Percentiles rank a stretch among this genome's conserved stretches.
Evolutionary conservation across 2,329 filamentous ascomycete species (phyloP).

Genomic region (Fragosphaeria purpurea): DNA sequence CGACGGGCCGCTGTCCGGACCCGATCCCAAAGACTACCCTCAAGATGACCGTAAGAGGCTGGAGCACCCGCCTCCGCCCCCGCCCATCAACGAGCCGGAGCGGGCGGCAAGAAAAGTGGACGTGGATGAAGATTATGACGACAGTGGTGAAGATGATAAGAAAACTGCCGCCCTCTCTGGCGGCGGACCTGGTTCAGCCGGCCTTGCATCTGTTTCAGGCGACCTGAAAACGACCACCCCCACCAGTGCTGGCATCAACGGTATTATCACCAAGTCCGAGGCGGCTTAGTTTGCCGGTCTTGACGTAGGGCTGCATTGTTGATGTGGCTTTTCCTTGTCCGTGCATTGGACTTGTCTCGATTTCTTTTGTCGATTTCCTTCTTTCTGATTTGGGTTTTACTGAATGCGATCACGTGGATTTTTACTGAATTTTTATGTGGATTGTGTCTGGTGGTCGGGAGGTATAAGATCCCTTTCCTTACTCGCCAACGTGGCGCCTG

Average conservation of each 20-base stretch:
- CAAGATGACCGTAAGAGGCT: slow-evolving; percentile 45
- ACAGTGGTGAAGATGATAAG: slow-evolving; percentile 81
- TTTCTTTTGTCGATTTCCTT: too few species aligned
- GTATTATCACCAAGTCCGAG: slow-evolving; percentile 41
- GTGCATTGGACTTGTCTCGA: too few species aligned
- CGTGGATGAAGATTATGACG: slow-evolving; percentile 94
- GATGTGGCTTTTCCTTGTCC: too few species aligned
- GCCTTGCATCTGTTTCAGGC: slow-evolving; percentile 32
- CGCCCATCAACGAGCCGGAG: slow-evolving; percentile 61
- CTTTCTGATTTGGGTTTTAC: too few species aligned
- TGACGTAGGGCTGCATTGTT: too few species aligned
- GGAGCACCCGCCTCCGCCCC: slow-evolving; percentile 35
- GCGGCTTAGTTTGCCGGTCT: slow-evolving; percentile 13
- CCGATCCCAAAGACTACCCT: slow-evolving; percentile 41
- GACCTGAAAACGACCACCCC: slow-evolving; percentile 46
- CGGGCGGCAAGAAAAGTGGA: slow-evolving; percentile 88
- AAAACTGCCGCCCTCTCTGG: slow-evolving; percentile 32
- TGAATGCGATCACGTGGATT: too few species aligned
- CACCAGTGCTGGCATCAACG: slow-evolving; percentile 37
- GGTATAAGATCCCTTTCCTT: too few species aligned
- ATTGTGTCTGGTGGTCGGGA: too few species aligned
- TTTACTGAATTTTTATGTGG: too few species aligned
- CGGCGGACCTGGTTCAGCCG: slow-evolving; percentile 11
- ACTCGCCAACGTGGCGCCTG: too few species aligned
- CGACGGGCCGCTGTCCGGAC: slow-evolving; percentile 36